Evolutionary conservation across 2,329 filamentous ascomycete species (phyloP), one percentile per base, ranked within the genome.

Genomic region (Aspergillus ustus): DNA sequence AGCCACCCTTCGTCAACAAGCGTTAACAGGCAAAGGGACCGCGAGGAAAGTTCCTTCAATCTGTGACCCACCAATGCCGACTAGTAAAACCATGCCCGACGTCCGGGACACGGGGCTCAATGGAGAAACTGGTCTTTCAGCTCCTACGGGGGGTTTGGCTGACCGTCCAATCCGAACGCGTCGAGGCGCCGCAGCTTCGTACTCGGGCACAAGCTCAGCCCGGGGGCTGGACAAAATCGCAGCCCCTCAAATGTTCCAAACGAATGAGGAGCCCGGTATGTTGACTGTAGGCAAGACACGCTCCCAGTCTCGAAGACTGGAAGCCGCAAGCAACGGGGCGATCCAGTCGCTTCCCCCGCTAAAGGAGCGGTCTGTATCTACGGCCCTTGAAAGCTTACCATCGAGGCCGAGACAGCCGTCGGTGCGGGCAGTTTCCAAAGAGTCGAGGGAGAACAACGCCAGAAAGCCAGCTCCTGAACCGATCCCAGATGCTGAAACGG

Each of bases 1-100:
- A 2, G 81, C 81, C 7, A 77, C 77, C 3, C 75, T 82, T 62
- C 76, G 81, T 53, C 80, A 81, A 64, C 79, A 81, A 64, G 78
- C 78, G 40, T 60, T 77, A 8, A 72, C 73, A n/a, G 70, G 73
- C 5, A 68, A 72, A 59, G 64, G 67, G 5, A 69, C 75, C 20
- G 64, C 72, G 29, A 68, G 73, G 49, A 75, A 69, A 37, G 62
- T 69, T 8, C 62, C 71, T 6, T 68, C 68, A 9, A 61, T 74
- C 6, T 62, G 66, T 5, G 70, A 74, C 15, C 66, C 67, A 2
- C 58, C 67, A n/a, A 63, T 64, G 7, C 25, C 66, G 17, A 52
- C 64, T 4, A 57, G 65, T 7, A 62, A 64, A 22, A 52, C 66
- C 7, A 54, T 69, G 15, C 43, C 65, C 4, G 69, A 73, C 2